These are phyloP conservation scores for Anthracocystis setariae DNA, from an alignment of 1,284 basidiomycete species.

Conservation along the genomic window DNA sequence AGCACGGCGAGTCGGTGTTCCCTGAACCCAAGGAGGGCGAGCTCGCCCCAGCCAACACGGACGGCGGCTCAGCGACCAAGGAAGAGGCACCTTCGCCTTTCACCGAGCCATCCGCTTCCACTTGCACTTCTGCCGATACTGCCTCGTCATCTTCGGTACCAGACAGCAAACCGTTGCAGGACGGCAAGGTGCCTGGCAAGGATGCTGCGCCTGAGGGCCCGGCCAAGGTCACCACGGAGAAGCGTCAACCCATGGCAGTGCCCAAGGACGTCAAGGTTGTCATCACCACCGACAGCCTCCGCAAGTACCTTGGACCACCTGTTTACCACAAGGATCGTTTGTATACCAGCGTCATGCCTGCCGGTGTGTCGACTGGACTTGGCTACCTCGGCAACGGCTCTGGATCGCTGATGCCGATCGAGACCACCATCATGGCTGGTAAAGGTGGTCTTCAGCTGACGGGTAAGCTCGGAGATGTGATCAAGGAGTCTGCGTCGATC, in stretches of 20 bases:
- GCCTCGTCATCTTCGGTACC: constrained; percentile 15
- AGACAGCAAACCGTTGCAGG: constrained; percentile 31
- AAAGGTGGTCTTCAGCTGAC: constrained; percentile 79
- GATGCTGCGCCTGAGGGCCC: constrained; percentile 50
- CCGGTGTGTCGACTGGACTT: constrained; percentile 91
- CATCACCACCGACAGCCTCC: constrained; percentile 86
- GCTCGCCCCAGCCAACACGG: constrained; percentile 53
- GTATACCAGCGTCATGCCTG: constrained; percentile 81
- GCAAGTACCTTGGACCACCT: constrained; percentile 95
- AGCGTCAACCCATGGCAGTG: constrained; percentile 82
- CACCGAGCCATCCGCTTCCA: constrained; percentile 36
- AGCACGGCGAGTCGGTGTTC: constrained; percentile 87
- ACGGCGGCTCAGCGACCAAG: constrained; percentile 13
- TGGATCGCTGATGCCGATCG: constrained; percentile 95
- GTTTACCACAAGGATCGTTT: constrained; percentile 95
- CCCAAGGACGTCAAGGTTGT: constrained; percentile 81
- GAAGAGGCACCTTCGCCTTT: constrained; percentile 26
- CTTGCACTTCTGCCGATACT: constrained; percentile 14
- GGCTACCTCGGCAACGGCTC: constrained; percentile 96
- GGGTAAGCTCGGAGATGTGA: constrained; percentile 97
- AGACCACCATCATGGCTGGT: constrained; percentile 70
- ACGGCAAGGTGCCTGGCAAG: constrained; percentile 46
- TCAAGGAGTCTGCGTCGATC: constrained; percentile 93
- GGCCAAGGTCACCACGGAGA: constrained; percentile 76
- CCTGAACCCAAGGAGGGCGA: constrained; percentile 74